These are phyloP conservation scores for Apophysomyces sp. DNA, from an alignment of 371 early-diverging fungal genomes.

Conservation along the genomic window DNA sequence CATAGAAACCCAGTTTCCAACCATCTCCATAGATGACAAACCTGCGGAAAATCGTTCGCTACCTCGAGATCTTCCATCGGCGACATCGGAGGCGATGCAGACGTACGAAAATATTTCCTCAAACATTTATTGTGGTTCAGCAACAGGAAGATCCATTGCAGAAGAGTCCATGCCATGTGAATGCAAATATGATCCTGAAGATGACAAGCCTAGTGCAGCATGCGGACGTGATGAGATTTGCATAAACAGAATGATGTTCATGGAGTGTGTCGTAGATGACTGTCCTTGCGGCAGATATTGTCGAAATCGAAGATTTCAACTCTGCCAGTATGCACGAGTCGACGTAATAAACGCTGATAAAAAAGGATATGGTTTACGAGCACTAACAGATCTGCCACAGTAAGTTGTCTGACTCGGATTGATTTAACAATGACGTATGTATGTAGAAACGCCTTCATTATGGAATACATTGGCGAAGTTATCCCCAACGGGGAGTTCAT, in stretches of 20 bases:
- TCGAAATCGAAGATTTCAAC: slow-evolving; percentile 86
- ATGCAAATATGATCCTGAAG: slow-evolving; percentile 67
- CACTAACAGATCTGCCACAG: slow-evolving; percentile 60
- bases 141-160: slow-evolving; percentile 65
- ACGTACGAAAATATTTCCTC: slow-evolving; percentile 57
- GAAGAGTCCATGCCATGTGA: slow-evolving; percentile 77
- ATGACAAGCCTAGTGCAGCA: slow-evolving; percentile 49
- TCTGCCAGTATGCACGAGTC: slow-evolving; percentile 75
- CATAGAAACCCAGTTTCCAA: background rate
- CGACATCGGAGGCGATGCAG: slow-evolving; percentile 46
- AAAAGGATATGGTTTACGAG: slow-evolving; percentile 90
- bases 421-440: background rate
- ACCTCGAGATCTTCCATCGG: slow-evolving; percentile 25
- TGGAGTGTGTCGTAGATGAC: slow-evolving; percentile 85
- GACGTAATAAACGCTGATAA: slow-evolving; percentile 82
- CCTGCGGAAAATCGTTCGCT: background rate
- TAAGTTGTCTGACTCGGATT: slow-evolving; percentile 26
- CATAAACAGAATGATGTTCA: slow-evolving; percentile 86
- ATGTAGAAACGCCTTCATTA: slow-evolving; percentile 67
- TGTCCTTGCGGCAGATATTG: slow-evolving; percentile 90
- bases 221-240: slow-evolving; percentile 85
- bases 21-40: background rate
- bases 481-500: slow-evolving; percentile 72
- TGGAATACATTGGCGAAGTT: slow-evolving; percentile 96
- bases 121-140: slow-evolving; percentile 68